Evolutionary conservation across 2,329 filamentous ascomycete species (phyloP), one percentile per base, ranked within the genome.

Genomic region (Fusarium brachygibbosum): DNA sequence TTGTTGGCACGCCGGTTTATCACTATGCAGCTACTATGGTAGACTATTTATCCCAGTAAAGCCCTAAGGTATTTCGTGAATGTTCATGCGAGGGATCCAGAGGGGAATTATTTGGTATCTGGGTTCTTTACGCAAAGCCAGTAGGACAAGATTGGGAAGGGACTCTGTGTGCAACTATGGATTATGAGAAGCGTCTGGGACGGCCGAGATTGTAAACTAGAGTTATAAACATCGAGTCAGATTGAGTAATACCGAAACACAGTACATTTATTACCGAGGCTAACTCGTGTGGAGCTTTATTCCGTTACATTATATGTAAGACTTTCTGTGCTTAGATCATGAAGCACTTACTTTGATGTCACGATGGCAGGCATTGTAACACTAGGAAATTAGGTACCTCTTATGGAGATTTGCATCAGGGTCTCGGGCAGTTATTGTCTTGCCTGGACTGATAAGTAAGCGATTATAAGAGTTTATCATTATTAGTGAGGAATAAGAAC

Each of bases 21-120:
- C 57, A 48, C 6, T 46, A 58, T 48, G 51, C 21, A 17, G 46
- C 42, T 3, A 17, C 44, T n/a, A n/a, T n/a, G n/a, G n/a, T n/a
- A n/a, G n/a, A n/a, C n/a, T 0, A 10, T 61, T 1, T 37, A 44
- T 13, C 10, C 37, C 5, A 13, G 17, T 0, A 37, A 2, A 1
- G 12, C 32, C 0, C 17, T 42, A 14, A 44, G 35, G 7, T 38
- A 28, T 5, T 32, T 44, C 3, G 16, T 38, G 0, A 44, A 37
- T 0, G 16, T 59, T 11, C 42, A 59, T 0, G 41, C 31, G 2
- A 9, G 5, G 21, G 52, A 46, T n/a, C 0, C 14, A 0, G 17
- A 40, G 0, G 40, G 40, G 0, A 40, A 46, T 17, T 57, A 41
- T 2, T 58, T 31, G 49, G 2, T 44, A 1, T 44, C 31, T 1